Conservation (phyloP, 2,329 filamentous ascomycete genomes). For the Pyricularia sp. region DNA sequence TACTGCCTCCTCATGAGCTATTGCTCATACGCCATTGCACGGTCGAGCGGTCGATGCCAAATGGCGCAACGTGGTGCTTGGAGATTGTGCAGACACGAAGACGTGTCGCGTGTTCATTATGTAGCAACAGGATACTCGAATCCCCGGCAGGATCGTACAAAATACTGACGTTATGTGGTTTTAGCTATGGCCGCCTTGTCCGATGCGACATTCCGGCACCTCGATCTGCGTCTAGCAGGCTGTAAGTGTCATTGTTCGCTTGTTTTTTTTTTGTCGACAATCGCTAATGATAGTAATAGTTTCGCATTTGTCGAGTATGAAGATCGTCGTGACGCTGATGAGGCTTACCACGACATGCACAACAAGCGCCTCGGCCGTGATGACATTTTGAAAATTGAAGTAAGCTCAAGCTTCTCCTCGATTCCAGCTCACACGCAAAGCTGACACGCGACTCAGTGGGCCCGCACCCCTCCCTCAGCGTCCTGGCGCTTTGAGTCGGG, state of each 20-base stretch:
- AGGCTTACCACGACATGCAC: slow-evolving; percentile 99
- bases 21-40: slow-evolving; percentile 16
- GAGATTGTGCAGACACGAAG: not conserved
- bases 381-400: slow-evolving; percentile 95
- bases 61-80: not conserved
- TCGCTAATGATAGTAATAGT: slow-evolving; percentile 25
- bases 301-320: slow-evolving; percentile 99
- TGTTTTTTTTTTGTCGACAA: not conserved
- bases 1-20: slow-evolving; percentile 11
- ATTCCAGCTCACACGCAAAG: not conserved
- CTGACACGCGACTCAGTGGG: slow-evolving; percentile 55
- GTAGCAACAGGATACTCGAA: not conserved
- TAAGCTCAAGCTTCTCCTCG: slow-evolving; percentile 25
- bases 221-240: slow-evolving; percentile 80
- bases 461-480: slow-evolving; percentile 90
- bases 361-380: slow-evolving; percentile 97
- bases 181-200: slow-evolving; percentile 90
- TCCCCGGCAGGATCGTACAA: slow-evolving; percentile 9
- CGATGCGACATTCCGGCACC: slow-evolving; percentile 97
- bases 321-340: slow-evolving; percentile 92
- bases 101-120: slow-evolving; percentile 1
- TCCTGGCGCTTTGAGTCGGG: slow-evolving; percentile 98
- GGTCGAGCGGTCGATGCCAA: slow-evolving; percentile 30
- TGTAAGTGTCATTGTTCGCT: slow-evolving; percentile 50
- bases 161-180: slow-evolving; percentile 27